Evolutionary conservation across 2,329 filamentous ascomycete genomes (phyloP), one percentile per base, ranked within the genome.

Genomic region (Fusarium mundagurra): DNA sequence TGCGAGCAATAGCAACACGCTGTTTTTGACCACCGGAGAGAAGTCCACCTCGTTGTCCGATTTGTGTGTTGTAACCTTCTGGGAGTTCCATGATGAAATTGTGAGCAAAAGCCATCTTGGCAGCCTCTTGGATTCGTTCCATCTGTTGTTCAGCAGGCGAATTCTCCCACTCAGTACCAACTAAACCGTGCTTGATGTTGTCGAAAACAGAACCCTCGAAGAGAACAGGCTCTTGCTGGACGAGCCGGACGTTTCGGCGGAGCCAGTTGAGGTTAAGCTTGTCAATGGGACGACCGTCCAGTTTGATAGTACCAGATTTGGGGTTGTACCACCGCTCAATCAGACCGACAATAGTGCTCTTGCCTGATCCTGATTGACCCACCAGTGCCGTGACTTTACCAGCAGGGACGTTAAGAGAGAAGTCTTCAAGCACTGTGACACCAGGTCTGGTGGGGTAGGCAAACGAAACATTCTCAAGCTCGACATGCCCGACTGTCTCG

Each of bases 11-110:
- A 2, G 90, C 88, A 18, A 93, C 84, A 22, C 91, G 86, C 76
- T 93, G 91, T 43, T 90, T 86, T 76, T 93, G 91, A 5, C 91
- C 91, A 31, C 91, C 91, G n/a, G 89, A 91, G 1, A 93, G 83
- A 59, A 91, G 88, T 41, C 90, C 88, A 4, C 91, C 91, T 17
- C 87, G 86, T 74, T 92, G 88, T 11, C 91, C 91, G 13, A 92
- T 89, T 13, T 85, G 82, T 0, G 91, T 91, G 5, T 88, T 84
- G 74, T 84, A 84, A 8, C 81, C 88, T 66, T 83, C 71, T 3
- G 88, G 87, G 1, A 89, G 81, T 34, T 83, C 80, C 8, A 80
- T 74, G 45, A 89, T 86, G 68, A 89, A 89, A 20, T 86, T 85
- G 61, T 87, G 83, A 10, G 87, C 87, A 78, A 85, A 88, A 2